Conservation (phyloP, 2,329 filamentous ascomycete species). For the Pleomassaria siparia region DNA sequence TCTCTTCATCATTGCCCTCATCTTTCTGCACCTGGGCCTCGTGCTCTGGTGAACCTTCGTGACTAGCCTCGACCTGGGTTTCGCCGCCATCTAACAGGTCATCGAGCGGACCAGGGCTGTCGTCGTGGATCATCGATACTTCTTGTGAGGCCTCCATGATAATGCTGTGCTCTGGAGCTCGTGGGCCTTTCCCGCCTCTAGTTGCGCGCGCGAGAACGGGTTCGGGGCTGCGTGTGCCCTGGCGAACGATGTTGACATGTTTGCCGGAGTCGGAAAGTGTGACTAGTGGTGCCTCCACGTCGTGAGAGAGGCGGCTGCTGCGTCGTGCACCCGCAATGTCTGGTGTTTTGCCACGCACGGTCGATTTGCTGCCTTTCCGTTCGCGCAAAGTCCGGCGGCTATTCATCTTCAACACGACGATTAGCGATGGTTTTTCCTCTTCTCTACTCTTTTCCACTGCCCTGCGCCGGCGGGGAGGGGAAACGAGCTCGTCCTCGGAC, state of each 20-base stretch:
- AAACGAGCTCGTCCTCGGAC: conserved; percentile 27
- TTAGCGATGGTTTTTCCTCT: conserved; percentile 37
- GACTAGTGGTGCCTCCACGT: conserved; percentile 57
- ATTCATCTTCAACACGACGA: conserved; percentile 47
- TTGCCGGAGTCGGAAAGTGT: conserved; percentile 61
- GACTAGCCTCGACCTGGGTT: conserved; percentile 39
- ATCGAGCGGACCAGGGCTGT: conserved; percentile 33
- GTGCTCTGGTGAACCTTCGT: conserved; percentile 32
- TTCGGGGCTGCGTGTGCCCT: conserved; percentile 54
- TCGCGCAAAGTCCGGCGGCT: conserved; percentile 34
- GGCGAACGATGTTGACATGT: conserved; percentile 57
- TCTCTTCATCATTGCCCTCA: conserved; percentile 29
- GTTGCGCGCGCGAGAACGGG: conserved; percentile 48
- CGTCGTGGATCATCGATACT: conserved; percentile 40
- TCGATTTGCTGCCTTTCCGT: conserved; percentile 44
- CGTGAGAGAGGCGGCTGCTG: conserved; percentile 61
- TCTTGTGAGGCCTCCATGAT: conserved; percentile 59
- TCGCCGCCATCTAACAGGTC: conserved; percentile 37
- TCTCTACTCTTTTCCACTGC: conserved; percentile 13
- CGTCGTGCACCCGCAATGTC: conserved; percentile 48
- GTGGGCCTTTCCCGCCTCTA: conserved; percentile 52
- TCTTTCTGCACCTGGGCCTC: conserved; percentile 35
- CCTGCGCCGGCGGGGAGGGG: conserved; percentile 9
- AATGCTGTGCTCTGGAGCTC: conserved; percentile 48
- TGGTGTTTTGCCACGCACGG: conserved; percentile 41